Evolutionary conservation across 2,329 filamentous ascomycete genomes (phyloP), one percentile per base, ranked within the genome.

Genomic region (Ophiognomonia clavigignenti-juglandacearum): DNA sequence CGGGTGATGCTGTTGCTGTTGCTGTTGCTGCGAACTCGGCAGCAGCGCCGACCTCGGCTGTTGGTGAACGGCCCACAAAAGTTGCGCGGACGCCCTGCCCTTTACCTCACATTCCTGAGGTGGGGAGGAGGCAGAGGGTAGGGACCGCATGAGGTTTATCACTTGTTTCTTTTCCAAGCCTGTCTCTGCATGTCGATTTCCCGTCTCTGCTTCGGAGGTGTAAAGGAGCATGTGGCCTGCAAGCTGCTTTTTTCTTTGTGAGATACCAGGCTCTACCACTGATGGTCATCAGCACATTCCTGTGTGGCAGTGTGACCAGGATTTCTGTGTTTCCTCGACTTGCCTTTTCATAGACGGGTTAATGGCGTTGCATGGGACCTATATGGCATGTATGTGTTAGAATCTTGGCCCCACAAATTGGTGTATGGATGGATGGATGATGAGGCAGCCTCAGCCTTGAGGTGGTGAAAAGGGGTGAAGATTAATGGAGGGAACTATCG

Each of bases 91-190:
- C 63, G 18, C 53, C 61, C n/a, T 70, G 65, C 56, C 64, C 68
- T 20, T 59, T 64, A 39, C 58, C 68, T 47, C 62, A 58, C 48
- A 49, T 59, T 6, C 48, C 69, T 46, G 70, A 72, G 54, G 57
- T 68, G 35, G 66, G 62, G 54, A 65, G 63, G 48, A 62, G 66
- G 44, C 64, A 66, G 54, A 68, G 63, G 45, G 64, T 67, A 53
- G 68, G 67, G 55, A 65, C 58, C 43, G 56, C 35, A 22, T 52
- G 47, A 47, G 38, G 16, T 22, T 32, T 24, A 24, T 11, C 37
- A 6, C 19, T 19, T 13, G 7, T 16, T 14, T 32, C 22, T 26
- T 34, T 10, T 13, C 43, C 24, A 31, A 10, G 13, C 16, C 32
- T n/a, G 16, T 39, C 10, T 16, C 22, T 19, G 11, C 18, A 11